These are phyloP conservation scores for Pyrenochaeta sp. DNA, from an alignment of 2,329 filamentous ascomycete species.

Conservation along the genomic window DNA sequence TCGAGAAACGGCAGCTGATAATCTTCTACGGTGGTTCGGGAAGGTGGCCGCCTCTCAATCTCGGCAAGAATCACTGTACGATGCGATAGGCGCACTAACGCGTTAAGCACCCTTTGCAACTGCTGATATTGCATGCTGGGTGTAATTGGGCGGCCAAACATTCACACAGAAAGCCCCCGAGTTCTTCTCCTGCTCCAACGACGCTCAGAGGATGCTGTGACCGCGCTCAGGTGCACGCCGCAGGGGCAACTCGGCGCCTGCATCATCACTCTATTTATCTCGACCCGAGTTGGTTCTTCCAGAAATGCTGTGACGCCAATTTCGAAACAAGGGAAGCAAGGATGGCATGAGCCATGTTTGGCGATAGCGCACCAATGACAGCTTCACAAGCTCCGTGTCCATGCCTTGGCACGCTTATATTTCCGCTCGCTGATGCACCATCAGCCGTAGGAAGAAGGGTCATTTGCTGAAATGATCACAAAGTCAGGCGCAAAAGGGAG, in stretches of 20 bases:
- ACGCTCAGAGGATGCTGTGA: no score
- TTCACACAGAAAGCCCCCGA: no score
- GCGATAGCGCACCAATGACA: conserved; percentile 11
- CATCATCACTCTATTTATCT: background rate
- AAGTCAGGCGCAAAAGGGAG: no score
- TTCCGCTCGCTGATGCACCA: background rate
- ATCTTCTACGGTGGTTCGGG: conserved; percentile 2
- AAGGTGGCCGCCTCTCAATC: conserved; percentile 4
- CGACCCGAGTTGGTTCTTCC: background rate
- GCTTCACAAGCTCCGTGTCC: conserved; percentile 5
- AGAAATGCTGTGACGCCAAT: conserved; percentile 10
- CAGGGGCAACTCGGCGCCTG: background rate
- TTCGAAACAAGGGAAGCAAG: conserved; percentile 3
- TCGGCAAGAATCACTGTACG: conserved; percentile 2
- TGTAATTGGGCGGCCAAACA: no score
- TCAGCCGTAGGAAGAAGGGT: background rate
- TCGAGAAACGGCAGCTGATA: background rate
- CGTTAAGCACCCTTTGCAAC: background rate
- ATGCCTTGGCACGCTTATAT: conserved; percentile 4
- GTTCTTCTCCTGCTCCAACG: no score
- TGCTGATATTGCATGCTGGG: no score
- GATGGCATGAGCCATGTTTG: conserved; percentile 5
- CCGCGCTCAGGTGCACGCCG: no score
- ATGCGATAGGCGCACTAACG: background rate
- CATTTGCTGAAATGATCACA: no score